Evolutionary conservation across 305 asterid species (phyloP).

Genomic region (Solanum aculeatissimum): DNA sequence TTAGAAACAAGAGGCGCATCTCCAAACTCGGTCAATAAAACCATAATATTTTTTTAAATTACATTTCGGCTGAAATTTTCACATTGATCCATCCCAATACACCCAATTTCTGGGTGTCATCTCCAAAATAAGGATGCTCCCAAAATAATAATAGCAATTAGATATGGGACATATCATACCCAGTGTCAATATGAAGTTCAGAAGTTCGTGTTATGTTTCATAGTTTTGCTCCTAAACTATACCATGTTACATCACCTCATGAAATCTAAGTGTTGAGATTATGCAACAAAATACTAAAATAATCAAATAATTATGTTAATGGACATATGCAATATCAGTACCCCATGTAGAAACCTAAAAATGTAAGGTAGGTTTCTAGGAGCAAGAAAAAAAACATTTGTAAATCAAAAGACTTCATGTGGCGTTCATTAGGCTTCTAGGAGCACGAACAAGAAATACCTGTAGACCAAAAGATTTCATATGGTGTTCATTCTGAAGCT

Average conservation of each 20-base stretch:
- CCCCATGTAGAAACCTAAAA: background rate
- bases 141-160: background rate
- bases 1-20: background rate
- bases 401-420: constrained; percentile 67
- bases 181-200: background rate
- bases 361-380: constrained; percentile 20
- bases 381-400: constrained; percentile 38
- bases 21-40: background rate
- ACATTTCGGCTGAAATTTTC: background rate
- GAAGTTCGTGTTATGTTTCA: background rate
- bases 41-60: background rate
- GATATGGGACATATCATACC: background rate
- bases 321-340: background rate
- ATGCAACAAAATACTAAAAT: background rate
- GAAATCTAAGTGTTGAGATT: background rate
- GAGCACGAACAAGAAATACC: constrained; percentile 32
- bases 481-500: constrained; percentile 80
- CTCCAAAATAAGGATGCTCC: background rate
- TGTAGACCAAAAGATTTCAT: constrained; percentile 84
- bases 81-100: background rate
- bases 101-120: background rate
- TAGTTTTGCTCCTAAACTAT: background rate
- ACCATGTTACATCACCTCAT: background rate
- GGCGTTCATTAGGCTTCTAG: constrained; percentile 47
- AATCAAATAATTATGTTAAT: background rate